phyloP scores from a whole-genome alignment of 495 filamentous ascomycete species.

The Penicillium chermesinum region DNA sequence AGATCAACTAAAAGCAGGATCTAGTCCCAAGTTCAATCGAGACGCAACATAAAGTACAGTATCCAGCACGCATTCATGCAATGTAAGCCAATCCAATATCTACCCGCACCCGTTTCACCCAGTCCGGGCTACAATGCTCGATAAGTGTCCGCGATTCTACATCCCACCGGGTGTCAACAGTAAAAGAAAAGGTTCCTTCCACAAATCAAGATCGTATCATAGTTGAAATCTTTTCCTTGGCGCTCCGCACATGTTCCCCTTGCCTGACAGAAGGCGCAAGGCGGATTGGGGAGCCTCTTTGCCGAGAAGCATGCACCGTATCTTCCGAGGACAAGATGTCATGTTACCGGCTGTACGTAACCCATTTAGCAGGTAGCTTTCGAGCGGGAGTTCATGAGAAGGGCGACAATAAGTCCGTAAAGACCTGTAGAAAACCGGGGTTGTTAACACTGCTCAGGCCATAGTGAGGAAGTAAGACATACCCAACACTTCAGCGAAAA shows the following conservation, averaged over 20 bases:
- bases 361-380: conserved; percentile 31
- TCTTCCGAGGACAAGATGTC: neutral
- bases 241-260: conserved; percentile 9
- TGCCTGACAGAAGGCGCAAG: conserved; percentile 3
- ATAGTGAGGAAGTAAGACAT: conserved; percentile 26
- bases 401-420: conserved; percentile 95
- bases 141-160: conserved; percentile 18
- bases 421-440: conserved; percentile 62
- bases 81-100: conserved; percentile 31
- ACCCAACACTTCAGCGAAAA: conserved; percentile 99
- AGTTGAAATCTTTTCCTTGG: conserved; percentile 17
- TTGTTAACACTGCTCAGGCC: neutral
- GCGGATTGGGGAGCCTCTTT: conserved; percentile 5
- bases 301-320: conserved; percentile 7
- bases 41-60: conserved; percentile 30
- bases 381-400: conserved; percentile 91
- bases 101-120: conserved; percentile 22
- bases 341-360: conserved; percentile 11
- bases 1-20: conserved; percentile 8
- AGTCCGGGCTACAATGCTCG: conserved; percentile 9
- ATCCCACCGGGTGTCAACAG: conserved; percentile 19
- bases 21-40: conserved; percentile 14
- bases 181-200: conserved; percentile 10
- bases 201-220: conserved; percentile 20
- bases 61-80: conserved; percentile 30